Evolutionary conservation across 176 grass and related monocot species (phyloP), one percentile per base, ranked within the genome.

Genomic region (Cenchrus americanus): DNA sequence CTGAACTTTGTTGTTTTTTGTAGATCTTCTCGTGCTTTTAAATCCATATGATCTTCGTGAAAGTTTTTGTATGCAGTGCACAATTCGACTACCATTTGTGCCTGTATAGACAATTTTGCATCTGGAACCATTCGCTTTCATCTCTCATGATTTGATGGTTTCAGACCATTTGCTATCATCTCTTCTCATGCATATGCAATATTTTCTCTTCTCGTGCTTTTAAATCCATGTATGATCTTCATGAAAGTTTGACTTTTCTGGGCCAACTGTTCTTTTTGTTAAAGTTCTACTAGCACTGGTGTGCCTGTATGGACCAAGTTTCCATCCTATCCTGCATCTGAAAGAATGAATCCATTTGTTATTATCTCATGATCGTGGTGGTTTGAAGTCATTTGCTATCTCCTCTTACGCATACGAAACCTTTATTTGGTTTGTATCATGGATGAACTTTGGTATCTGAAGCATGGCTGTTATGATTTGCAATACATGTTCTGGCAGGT

Each of bases 131-230:
- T 61, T 49, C 68, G 40, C 1, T 73, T 67, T 6, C 19, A 17
- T 66, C 19, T 40, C 37, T 84, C 70, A 26, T 58, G 49, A 66
- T 50, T 18, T 62, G 59, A 54, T 65, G 15, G 73, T 32, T 37
- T 86, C 24, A 86, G 53, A 13, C 55, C 17, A 53, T 34, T 61
- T 30, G 43, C 6, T 75, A 76, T 9, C 51, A 63, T 76, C 30
- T 53, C 69, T 42, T 68, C 42, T 43, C 23, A 5, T 59, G 52
- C n/a, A 80, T 85, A 76, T 89, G 52, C 68, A 85, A 62, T 32
- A 5, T 86, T 43, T 82, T 8, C 37, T 22, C 74, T 40, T 78
- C 22, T 77, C 65, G 19, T 66, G 43, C 71, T 42, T 77, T 23
- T 62, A 26, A 18, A 32, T 17, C 10, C 54, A 69, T 76, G n/a